phyloP scores from a whole-genome alignment of 2,329 filamentous ascomycete species.

The Aspergillaceae sp. region DNA sequence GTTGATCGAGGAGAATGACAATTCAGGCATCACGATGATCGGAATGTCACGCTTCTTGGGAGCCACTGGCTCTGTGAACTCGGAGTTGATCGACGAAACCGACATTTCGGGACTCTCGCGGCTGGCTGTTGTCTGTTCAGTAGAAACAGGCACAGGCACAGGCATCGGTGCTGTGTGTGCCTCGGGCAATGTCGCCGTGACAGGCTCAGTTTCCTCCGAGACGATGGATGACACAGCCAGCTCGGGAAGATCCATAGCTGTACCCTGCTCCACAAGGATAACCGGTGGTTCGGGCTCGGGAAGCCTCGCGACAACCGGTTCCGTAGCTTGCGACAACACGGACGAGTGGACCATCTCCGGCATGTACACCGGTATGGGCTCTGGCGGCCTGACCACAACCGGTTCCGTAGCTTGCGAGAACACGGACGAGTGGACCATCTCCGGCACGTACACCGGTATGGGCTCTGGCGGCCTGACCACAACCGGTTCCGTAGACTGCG shows the following conservation, averaged over 20 bases:
- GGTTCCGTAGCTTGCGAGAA: slow-evolving; percentile 22
- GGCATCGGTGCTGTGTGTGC: slow-evolving; percentile 10
- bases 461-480: slow-evolving; percentile 5
- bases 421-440: slow-evolving; percentile 25
- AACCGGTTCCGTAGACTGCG: slow-evolving; percentile 20
- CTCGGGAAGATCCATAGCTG: slow-evolving; percentile 9
- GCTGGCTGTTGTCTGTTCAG: slow-evolving; percentile 8
- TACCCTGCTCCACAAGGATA: slow-evolving; percentile 4
- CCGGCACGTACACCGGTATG: slow-evolving; percentile 11
- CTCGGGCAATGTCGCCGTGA: slow-evolving; percentile 13
- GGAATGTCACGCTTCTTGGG: slow-evolving; percentile 15
- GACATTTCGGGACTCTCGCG: slow-evolving; percentile 12
- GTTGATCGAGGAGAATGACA: slow-evolving; percentile 35
- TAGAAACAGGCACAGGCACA: slow-evolving; percentile 1
- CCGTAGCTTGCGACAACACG: slow-evolving; percentile 17
- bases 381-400: slow-evolving; percentile 4
- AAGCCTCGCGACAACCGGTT: slow-evolving; percentile 12
- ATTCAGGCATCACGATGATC: slow-evolving; percentile 19
- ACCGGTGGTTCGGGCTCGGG: slow-evolving; percentile 15
- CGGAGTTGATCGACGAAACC: slow-evolving; percentile 23
- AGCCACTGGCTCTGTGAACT: slow-evolving; percentile 25
- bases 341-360: slow-evolving; percentile 20
- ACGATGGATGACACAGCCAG: slow-evolving; percentile 13
- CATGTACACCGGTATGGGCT: slow-evolving; percentile 10
- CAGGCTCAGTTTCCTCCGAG: slow-evolving; percentile 14